phyloP scores from a whole-genome alignment of 805 yeast genomes.

The Starmera pachycereana region DNA sequence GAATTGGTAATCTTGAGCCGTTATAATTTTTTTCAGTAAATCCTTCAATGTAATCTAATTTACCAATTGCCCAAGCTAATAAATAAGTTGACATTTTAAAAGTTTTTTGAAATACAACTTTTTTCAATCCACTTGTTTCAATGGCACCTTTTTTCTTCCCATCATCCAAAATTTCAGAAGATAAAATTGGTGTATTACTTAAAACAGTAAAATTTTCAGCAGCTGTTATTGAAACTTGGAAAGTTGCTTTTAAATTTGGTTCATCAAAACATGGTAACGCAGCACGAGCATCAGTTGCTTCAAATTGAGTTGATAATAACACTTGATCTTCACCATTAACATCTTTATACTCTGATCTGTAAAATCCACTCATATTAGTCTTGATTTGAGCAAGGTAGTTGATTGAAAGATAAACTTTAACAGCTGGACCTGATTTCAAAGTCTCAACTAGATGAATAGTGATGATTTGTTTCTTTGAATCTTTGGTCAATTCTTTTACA shows the following conservation, averaged over 20 bases:
- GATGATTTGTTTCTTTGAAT: constrained; percentile 50
- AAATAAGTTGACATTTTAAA: constrained; percentile 76
- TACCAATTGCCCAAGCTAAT: constrained; percentile 76
- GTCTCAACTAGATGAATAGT: constrained; percentile 43
- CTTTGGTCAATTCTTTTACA: constrained; percentile 26
- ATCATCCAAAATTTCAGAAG: constrained; percentile 34
- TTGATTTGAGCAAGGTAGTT: constrained; percentile 51
- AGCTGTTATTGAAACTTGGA: constrained; percentile 52
- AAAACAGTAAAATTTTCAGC: constrained; percentile 44
- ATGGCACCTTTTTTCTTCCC: constrained; percentile 40
- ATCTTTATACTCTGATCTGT: constrained; percentile 55
- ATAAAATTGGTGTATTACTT: constrained; percentile 54
- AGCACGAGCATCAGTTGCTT: constrained; percentile 74
- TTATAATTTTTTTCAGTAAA: constrained; percentile 23
- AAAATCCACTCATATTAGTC: constrained; percentile 73
- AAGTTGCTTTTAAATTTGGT: constrained; percentile 70
- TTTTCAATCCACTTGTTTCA: constrained; percentile 16
- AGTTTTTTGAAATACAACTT: constrained; percentile 48
- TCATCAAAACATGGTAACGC: constrained; percentile 84
- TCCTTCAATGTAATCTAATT: constrained; percentile 58
- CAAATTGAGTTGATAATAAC: constrained; percentile 77
- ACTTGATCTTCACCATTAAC: constrained; percentile 53
- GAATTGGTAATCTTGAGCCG: constrained; percentile 64
- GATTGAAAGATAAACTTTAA: constrained; percentile 33
- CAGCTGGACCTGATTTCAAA: constrained; percentile 23